Conservation (phyloP, 2,329 filamentous ascomycete genomes). For the Capronia americana region DNA sequence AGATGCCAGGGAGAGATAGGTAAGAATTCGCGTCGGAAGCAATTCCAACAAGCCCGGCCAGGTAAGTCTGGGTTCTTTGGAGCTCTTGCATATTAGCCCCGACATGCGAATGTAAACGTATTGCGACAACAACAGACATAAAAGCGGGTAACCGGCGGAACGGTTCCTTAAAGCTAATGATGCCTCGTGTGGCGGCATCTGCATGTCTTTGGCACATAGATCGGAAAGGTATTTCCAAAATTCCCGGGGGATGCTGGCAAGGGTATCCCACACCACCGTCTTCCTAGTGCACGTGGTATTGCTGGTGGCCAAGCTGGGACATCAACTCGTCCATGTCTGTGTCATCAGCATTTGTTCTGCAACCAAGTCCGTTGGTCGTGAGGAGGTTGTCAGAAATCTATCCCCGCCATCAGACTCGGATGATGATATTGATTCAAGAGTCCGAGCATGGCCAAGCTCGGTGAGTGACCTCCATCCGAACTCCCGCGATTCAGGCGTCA, state of each 20-base stretch:
- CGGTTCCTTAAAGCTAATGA: too few relatives aligned
- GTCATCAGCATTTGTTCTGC: constrained; percentile 61
- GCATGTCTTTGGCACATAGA: constrained; percentile 49
- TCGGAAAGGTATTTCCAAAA: too few relatives aligned
- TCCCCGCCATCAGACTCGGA: not conserved
- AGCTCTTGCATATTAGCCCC: too few relatives aligned
- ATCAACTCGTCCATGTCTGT: constrained; percentile 56
- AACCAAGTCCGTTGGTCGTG: constrained; percentile 31
- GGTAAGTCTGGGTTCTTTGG: too few relatives aligned
- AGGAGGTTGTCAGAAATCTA: not conserved
- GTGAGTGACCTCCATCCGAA: not conserved
- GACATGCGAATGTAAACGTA: too few relatives aligned
- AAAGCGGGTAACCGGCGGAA: too few relatives aligned
- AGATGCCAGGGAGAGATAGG: too few relatives aligned
- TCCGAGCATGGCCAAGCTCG: not conserved
- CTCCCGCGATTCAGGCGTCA: not conserved
- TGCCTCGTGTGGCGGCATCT: too few relatives aligned
- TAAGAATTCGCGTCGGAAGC: too few relatives aligned
- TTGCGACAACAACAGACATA: too few relatives aligned
- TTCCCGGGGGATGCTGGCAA: constrained; percentile 39
- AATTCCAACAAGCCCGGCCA: too few relatives aligned
- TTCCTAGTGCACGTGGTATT: constrained; percentile 61
- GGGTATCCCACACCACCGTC: constrained; percentile 64
- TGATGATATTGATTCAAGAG: too few relatives aligned
- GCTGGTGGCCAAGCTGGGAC: constrained; percentile 49